Evolutionary conservation across 2,329 filamentous ascomycete species (phyloP).

Genomic region (Aspergillus alliaceus): DNA sequence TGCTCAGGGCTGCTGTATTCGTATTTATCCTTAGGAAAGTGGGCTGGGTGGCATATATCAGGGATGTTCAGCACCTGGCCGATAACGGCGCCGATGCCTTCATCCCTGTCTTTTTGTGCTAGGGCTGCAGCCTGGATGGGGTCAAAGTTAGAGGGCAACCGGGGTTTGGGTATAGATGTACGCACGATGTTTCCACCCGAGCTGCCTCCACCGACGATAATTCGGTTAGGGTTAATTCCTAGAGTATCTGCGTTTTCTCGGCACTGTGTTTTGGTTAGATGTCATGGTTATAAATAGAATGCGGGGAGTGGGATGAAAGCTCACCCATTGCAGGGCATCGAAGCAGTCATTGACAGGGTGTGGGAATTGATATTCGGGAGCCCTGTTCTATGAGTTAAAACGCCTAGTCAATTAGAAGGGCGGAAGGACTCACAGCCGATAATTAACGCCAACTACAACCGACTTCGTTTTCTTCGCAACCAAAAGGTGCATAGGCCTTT

Average conservation of each 20-base stretch:
- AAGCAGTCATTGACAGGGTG: not conserved
- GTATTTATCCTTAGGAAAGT: not conserved
- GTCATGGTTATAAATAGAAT: no score
- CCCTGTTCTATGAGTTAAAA: not conserved
- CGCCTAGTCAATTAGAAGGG: not conserved
- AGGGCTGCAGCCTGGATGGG: not conserved
- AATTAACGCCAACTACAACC: not conserved
- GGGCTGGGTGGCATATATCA: not conserved
- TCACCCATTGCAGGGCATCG: not conserved
- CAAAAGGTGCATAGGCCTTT: not conserved
- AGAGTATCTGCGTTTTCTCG: not conserved
- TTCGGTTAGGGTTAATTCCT: not conserved
- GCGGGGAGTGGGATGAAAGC: not conserved
- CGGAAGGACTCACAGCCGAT: not conserved
- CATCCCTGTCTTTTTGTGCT: not conserved
- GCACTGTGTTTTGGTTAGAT: not conserved
- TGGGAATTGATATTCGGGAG: not conserved
- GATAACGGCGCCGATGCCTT: not conserved
- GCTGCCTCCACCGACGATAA: not conserved
- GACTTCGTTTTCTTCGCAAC: not conserved
- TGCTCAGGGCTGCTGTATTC: not conserved
- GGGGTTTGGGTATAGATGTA: not conserved
- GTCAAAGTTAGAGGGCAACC: not conserved
- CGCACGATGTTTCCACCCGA: not conserved
- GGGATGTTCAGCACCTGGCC: not conserved